Percentiles rank a stretch among this genome's conserved stretches.
phyloP scores from a whole-genome alignment of 1,284 basidiomycete genomes.

The Cronartium quercuum region DNA sequence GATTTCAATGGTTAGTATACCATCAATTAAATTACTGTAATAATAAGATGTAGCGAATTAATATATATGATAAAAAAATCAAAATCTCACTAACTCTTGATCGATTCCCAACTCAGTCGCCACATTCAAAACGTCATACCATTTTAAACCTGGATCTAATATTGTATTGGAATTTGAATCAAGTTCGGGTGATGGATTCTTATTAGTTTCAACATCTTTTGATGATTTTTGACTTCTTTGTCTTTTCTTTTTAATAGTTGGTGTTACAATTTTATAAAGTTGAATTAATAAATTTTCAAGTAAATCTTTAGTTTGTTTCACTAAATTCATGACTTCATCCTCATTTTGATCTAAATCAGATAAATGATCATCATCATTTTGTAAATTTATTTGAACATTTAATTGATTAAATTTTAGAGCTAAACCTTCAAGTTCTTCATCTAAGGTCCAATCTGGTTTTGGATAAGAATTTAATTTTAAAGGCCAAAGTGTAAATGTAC shows the following conservation, averaged over 20 bases:
- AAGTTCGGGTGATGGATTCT: background rate
- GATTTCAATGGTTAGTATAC: background rate
- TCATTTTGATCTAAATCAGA: background rate
- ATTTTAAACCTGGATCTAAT: background rate
- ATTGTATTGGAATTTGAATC: background rate
- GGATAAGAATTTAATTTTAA: slow-evolving; percentile 1
- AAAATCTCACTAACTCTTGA: background rate
- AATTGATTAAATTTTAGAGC: background rate
- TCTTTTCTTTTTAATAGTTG: too few relatives aligned
- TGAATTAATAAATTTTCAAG: background rate
- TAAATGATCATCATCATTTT: background rate
- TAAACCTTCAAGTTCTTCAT: slow-evolving; percentile 10
- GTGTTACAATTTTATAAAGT: background rate
- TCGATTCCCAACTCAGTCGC: background rate
- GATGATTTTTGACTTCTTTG: background rate
- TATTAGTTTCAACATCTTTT: too few relatives aligned
- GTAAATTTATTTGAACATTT: background rate
- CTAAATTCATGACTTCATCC: too few relatives aligned
- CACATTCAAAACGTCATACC: background rate
- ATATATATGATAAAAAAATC: background rate
- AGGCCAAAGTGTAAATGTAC: slow-evolving; percentile 28
- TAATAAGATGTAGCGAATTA: background rate
- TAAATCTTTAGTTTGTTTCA: background rate
- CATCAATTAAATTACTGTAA: too few relatives aligned
- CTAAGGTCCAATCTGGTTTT: slow-evolving; percentile 13